These are phyloP conservation scores for Rhododendron williamsianum DNA, from an alignment of 148 eudicot species.

Conservation along the genomic window DNA sequence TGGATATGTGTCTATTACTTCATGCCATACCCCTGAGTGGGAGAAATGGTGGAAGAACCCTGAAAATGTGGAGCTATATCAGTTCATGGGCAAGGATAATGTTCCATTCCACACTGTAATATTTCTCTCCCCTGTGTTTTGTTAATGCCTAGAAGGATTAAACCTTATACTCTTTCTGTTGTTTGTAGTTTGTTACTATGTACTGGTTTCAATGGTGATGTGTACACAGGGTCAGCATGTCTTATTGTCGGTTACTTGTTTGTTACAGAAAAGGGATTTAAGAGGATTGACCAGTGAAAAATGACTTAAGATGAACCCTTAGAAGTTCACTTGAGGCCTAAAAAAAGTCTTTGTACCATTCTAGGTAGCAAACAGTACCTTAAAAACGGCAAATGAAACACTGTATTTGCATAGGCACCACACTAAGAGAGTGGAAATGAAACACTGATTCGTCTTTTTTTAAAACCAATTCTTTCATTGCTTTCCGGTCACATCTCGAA, in stretches of 20 bases:
- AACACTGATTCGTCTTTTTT: too few species aligned
- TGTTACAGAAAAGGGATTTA: background rate
- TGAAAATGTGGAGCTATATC: constrained; percentile 77
- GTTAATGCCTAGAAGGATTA: background rate
- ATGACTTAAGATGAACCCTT: background rate
- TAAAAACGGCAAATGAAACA: background rate
- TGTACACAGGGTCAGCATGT: background rate
- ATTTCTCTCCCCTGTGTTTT: background rate
- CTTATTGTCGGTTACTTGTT: background rate
- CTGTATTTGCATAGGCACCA: background rate
- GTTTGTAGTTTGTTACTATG: background rate
- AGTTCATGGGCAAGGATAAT: constrained; percentile 95
- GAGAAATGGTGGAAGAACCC: constrained; percentile 98
- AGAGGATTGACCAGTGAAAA: background rate
- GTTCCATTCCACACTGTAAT: constrained; percentile 92
- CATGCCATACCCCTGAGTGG: constrained; percentile 81
- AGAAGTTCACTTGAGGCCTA: background rate
- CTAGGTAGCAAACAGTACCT: background rate
- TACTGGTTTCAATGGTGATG: background rate
- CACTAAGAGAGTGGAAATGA: background rate
- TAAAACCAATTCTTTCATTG: background rate
- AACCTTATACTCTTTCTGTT: background rate
- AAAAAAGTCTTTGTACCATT: background rate
- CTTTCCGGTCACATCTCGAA: background rate
- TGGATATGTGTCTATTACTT: constrained; percentile 85